Base-by-base conservation (phyloP, 202 grass and related monocot genomes). In the Digitaria exilis region DNA sequence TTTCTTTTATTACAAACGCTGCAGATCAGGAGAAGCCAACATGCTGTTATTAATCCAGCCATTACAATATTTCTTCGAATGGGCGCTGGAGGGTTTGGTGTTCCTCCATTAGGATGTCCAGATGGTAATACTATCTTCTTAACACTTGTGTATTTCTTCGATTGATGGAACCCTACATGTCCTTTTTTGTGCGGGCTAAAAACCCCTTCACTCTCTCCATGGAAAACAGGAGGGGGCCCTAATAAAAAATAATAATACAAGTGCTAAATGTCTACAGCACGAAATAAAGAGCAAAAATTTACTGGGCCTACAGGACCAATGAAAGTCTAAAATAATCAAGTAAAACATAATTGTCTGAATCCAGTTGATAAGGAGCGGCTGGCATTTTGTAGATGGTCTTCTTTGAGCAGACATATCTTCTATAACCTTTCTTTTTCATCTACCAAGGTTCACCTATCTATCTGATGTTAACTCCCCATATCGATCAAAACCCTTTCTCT, bases 1-100 rank as follows among this genome's bases (percentile, higher is more conserved):
- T 66, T 80, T 69, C 22, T 62, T 87, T 89, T 77, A 26, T 74
- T 81, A 34, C 77, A 81, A 87, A 84, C 63, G 49, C 61, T 90
- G 85, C 85, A 99, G 96, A 99, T 99, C 79, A 83, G 84, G 42
- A 89, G 88, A 87, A 99, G 93, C 66, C 89, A 95, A 69, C 96
- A 99, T 89, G 96, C 96, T 81, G 65, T 99, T 81, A 96, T 99
- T 76, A 99, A 99, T 86, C 96, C 96, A 84, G 96, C 96, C 86
- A 90, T 99, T 82, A 99, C 91, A 13, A 96, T 99, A 78, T 86
- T 96, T 89, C 91, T 99, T 65, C 85, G 91, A 46, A 89, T 82
- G 77, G 96, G 96, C 49, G 96, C 96, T 84, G 96, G 93, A 52
- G 96, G 96, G 55, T 88, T 94, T 77, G 96, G 96, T 31, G 96